Percentiles rank a stretch among this genome's conserved stretches.
Evolutionary conservation across 495 filamentous ascomycete species (phyloP).

Genomic region (Penicillium cataractarum): DNA sequence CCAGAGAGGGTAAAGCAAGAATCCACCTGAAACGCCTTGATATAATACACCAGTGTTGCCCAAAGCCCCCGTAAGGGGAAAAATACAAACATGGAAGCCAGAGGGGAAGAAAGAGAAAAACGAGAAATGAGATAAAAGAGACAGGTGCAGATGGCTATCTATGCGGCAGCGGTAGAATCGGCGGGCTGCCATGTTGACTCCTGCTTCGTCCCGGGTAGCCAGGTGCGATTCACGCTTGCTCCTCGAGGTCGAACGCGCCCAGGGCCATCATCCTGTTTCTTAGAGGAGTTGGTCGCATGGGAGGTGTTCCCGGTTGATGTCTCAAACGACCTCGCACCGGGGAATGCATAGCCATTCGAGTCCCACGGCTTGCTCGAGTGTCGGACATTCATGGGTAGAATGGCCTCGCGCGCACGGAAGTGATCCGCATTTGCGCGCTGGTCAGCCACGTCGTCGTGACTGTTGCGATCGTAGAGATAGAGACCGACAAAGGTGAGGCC

Average conservation of each 20-base stretch:
- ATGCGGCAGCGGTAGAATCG: conserved; percentile 40
- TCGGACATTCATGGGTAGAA: conserved; percentile 69
- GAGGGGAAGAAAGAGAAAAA: neutral
- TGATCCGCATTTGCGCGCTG: conserved; percentile 62
- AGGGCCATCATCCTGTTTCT: conserved; percentile 63
- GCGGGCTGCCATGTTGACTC: conserved; percentile 78
- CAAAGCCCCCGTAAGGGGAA: neutral
- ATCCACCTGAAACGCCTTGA: conserved; percentile 16
- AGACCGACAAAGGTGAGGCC: conserved; percentile 86
- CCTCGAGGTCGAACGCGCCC: conserved; percentile 56
- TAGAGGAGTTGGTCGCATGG: conserved; percentile 48
- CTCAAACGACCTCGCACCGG: conserved; percentile 30
- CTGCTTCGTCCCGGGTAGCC: conserved; percentile 76
- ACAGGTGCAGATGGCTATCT: neutral
- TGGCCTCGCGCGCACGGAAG: conserved; percentile 58
- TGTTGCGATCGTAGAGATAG: conserved; percentile 95
- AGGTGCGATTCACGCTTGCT: conserved; percentile 58
- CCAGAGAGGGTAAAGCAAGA: neutral
- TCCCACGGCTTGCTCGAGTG: conserved; percentile 40
- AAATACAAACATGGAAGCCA: neutral
- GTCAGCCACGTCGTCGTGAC: conserved; percentile 81
- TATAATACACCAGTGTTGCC: conserved; percentile 19
- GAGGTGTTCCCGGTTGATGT: conserved; percentile 28
- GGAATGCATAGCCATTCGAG: conserved; percentile 48
- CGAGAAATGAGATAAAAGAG: neutral